Conservation (phyloP, 176 grass and related monocot genomes). For the Raddia guianensis region DNA sequence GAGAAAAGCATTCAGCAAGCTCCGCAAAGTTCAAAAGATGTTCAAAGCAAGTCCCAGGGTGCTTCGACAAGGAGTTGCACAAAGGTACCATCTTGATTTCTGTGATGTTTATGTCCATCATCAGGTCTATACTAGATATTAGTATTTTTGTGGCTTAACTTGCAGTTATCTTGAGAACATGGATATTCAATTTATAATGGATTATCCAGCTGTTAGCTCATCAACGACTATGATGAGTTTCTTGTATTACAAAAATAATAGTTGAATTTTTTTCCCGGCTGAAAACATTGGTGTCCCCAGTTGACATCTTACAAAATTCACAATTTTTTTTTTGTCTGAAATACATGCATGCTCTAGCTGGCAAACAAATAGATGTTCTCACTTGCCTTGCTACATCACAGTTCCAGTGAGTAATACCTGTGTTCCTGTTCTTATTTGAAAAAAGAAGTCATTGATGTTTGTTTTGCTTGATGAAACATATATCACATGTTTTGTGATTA, state of each 20-base stretch:
- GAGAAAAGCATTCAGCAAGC: conserved; percentile 57
- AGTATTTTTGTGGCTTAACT: too few species aligned
- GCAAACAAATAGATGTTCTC: background rate
- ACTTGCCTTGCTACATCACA: background rate
- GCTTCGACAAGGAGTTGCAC: conserved; percentile 81
- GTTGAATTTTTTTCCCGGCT: background rate
- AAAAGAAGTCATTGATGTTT: background rate
- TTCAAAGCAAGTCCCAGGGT: conserved; percentile 61
- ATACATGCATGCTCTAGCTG: background rate
- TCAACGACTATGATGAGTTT: background rate
- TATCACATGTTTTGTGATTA: background rate
- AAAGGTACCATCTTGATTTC: conserved; percentile 56
- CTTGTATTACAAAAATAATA: background rate
- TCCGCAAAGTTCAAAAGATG: conserved; percentile 56
- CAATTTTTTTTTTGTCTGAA: background rate
- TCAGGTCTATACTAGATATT: background rate
- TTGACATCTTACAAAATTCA: background rate
- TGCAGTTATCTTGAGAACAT: background rate
- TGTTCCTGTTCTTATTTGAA: background rate
- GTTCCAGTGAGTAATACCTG: background rate
- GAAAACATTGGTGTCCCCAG: background rate
- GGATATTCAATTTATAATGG: background rate
- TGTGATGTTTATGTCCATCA: background rate
- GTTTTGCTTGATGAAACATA: background rate
- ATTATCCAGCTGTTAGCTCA: background rate